A percentile compares a stretch with the other conserved stretches of the same genome.
Evolutionary conservation across 495 filamentous ascomycete species (phyloP).

Genomic region (Talaromyces adpressus): DNA sequence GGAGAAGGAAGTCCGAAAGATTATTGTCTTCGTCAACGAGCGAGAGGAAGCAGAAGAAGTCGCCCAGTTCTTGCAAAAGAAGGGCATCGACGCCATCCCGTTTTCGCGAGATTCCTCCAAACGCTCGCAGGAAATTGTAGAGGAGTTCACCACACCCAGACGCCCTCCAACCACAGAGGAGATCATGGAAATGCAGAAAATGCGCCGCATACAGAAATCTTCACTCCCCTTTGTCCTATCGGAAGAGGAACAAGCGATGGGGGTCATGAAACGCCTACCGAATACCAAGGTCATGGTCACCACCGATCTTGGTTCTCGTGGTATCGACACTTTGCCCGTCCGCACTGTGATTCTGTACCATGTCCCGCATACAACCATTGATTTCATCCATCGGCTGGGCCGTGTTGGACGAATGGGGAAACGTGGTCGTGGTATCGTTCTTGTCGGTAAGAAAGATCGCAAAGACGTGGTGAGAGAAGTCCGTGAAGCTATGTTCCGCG

Average conservation of each 20-base stretch:
- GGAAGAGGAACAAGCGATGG: slow-evolving; percentile 17
- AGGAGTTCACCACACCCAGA: slow-evolving; percentile 61
- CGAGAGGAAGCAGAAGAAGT: slow-evolving; percentile 80
- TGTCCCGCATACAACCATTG: slow-evolving; percentile 90
- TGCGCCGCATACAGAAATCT: slow-evolving; percentile 19
- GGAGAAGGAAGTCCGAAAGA: slow-evolving; percentile 62
- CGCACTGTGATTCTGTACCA: slow-evolving; percentile 89
- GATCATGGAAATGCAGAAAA: slow-evolving; percentile 26
- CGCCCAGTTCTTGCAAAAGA: slow-evolving; percentile 68
- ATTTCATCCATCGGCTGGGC: slow-evolving; percentile 94
- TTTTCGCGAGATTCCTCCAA: slow-evolving; percentile 75
- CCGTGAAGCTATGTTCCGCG: slow-evolving; percentile 88
- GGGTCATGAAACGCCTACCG: slow-evolving; percentile 24
- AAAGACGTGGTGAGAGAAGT: slow-evolving; percentile 90
- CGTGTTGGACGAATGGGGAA: slow-evolving; percentile 88
- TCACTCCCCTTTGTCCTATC: slow-evolving; percentile 25
- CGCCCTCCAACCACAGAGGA: slow-evolving; percentile 35
- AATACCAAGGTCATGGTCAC: slow-evolving; percentile 89
- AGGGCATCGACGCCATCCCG: slow-evolving; percentile 80
- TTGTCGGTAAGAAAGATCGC: slow-evolving; percentile 84
- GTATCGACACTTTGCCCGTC: slow-evolving; percentile 91
- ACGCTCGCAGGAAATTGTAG: slow-evolving; percentile 66
- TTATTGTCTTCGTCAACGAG: slow-evolving; percentile 97
- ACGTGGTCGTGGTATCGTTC: slow-evolving; percentile 78
- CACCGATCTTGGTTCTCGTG: slow-evolving; percentile 85